Conservation (phyloP, 208 protist species). For the Phytomonas francai region DNA sequence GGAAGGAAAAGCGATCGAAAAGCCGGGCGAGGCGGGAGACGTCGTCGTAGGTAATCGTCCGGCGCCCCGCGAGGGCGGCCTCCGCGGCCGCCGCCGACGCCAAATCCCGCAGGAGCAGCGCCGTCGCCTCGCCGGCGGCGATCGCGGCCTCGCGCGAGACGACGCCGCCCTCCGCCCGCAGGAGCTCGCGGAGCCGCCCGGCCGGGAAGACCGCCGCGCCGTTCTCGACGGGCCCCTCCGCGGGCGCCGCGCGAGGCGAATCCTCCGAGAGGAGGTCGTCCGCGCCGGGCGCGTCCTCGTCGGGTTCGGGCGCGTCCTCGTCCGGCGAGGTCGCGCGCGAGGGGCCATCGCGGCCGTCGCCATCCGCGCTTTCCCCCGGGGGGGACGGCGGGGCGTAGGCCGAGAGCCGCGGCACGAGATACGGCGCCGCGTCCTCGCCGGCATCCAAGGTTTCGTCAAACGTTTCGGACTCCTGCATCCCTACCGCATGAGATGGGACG, state of each 20-base stretch:
- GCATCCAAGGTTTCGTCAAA: constrained; percentile 17
- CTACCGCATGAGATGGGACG: neutral
- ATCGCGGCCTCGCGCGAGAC: constrained; percentile 36
- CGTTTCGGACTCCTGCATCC: neutral
- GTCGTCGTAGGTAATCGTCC: constrained; percentile 66
- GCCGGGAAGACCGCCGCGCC: constrained; percentile 29
- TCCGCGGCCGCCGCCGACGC: constrained; percentile 34
- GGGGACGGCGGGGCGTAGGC: constrained; percentile 15
- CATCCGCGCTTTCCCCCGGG: constrained; percentile 2
- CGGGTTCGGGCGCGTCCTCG: neutral
- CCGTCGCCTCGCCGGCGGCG: constrained; percentile 51
- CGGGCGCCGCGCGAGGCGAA: neutral
- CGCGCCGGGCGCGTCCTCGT: constrained; percentile 1
- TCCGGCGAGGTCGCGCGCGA: neutral
- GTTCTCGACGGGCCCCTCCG: neutral
- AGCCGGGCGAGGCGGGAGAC: constrained; percentile 43
- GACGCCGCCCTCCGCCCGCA: constrained; percentile 54
- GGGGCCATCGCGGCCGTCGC: constrained; percentile 7
- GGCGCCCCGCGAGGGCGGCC: constrained; percentile 36
- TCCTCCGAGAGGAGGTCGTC: neutral
- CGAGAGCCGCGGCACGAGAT: constrained; percentile 42
- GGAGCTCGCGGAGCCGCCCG: constrained; percentile 54
- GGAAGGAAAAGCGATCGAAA: constrained; percentile 65
- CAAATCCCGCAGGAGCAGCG: constrained; percentile 54
- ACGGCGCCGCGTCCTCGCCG: constrained; percentile 21